phyloP scores from a whole-genome alignment of 2,329 filamentous ascomycete species.

The Scopulariopsis brevicaulis region DNA sequence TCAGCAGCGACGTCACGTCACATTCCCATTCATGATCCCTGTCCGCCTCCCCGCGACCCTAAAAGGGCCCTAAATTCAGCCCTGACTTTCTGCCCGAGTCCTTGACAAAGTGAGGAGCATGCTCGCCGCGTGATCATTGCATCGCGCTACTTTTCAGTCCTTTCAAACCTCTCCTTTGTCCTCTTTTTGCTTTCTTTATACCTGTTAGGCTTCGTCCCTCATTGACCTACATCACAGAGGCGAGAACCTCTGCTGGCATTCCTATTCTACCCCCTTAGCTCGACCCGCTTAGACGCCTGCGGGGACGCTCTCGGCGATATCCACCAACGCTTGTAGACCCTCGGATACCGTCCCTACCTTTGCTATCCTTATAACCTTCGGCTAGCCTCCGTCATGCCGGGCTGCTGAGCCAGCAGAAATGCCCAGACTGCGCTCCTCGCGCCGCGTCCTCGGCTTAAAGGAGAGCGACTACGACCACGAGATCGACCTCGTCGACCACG shows the following conservation, averaged over 20 bases:
- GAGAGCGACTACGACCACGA: constrained; percentile 59
- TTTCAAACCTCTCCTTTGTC: not conserved
- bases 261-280: not conserved
- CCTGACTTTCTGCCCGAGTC: too few relatives aligned
- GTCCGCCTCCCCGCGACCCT: not conserved
- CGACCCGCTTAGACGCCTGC: not conserved
- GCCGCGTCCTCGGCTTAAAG: constrained; percentile 41
- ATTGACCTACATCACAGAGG: not conserved
- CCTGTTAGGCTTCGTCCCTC: not conserved
- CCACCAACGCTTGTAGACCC: not conserved
- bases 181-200: not conserved
- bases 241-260: not conserved
- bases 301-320: not conserved
- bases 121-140: not conserved
- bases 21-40: not conserved
- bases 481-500: constrained; percentile 55
- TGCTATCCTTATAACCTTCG: not conserved
- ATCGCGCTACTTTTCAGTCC: not conserved
- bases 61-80: not conserved
- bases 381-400: not conserved
- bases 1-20: not conserved
- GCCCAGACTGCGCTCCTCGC: constrained; percentile 24
- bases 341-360: not conserved
- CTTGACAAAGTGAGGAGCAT: not conserved
- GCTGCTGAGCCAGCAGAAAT: constrained; percentile 2